phyloP scores from a whole-genome alignment of 106 monocot genomes.

The Acanthochlamys bracteata region DNA sequence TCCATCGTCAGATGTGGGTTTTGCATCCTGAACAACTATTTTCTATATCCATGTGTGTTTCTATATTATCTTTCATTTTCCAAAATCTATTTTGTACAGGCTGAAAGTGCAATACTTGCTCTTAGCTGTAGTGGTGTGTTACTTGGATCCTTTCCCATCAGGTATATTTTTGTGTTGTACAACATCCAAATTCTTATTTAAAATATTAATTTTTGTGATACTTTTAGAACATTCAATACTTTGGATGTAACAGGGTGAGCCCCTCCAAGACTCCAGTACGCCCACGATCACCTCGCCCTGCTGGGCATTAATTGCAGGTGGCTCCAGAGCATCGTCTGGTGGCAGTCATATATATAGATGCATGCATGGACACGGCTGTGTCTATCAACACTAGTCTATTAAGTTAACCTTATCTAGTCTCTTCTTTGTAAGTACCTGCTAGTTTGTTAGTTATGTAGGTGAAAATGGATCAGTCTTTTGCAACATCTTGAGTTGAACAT shows the following conservation, averaged over 20 bases:
- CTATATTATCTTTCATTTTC: not conserved
- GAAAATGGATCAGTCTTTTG: not conserved
- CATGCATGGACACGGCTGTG: not conserved
- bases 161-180: constrained; percentile 8
- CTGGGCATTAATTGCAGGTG: not conserved
- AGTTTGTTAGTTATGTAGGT: not conserved
- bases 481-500: constrained; percentile 7
- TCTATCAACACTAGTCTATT: not conserved
- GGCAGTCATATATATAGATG: constrained; percentile 4
- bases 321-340: not conserved
- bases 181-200: not conserved
- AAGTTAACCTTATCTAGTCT: not conserved
- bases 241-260: constrained; percentile 31
- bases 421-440: not conserved
- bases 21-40: not conserved
- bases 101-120: constrained; percentile 38
- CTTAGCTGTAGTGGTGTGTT: constrained; percentile 40
- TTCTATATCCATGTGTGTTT: not conserved
- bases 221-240: not conserved
- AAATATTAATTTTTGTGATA: not conserved
- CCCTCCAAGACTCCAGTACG: constrained; percentile 62
- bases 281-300: constrained; percentile 25
- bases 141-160: constrained; percentile 36
- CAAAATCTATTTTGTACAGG: constrained; percentile 16
- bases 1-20: not conserved